phyloP scores from a whole-genome alignment of 108 stramenopile species.

The Fragilariopsis cylindrus region DNA sequence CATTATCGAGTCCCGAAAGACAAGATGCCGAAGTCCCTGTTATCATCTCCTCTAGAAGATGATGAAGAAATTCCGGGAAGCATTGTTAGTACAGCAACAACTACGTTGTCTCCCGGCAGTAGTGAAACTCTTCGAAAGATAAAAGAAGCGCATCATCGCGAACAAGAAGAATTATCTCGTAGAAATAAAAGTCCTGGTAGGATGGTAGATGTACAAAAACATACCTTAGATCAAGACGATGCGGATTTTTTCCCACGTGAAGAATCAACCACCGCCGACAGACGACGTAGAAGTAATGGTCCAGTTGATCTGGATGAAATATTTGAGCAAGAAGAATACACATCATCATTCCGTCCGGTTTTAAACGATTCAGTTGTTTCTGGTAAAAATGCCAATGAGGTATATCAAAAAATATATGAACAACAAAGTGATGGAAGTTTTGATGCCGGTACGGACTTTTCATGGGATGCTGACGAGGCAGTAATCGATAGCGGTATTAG shows the following conservation, averaged over 20 bases:
- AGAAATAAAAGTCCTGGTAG: neutral
- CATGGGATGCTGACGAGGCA: conserved; percentile 34
- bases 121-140: no score
- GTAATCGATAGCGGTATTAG: neutral
- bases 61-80: neutral
- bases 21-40: neutral
- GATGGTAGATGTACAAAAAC: conserved; percentile 45
- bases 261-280: conserved; percentile 1
- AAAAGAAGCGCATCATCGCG: neutral
- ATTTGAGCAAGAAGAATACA: conserved; percentile 25
- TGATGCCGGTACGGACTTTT: conserved; percentile 28
- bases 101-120: no score
- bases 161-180: conserved; percentile 7
- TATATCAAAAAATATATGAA: conserved; percentile 13
- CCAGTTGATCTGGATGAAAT: conserved; percentile 55
- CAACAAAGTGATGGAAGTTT: conserved; percentile 24
- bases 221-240: conserved; percentile 45
- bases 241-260: conserved; percentile 30
- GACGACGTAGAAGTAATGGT: conserved; percentile 15
- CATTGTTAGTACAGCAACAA: neutral
- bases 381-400: conserved; percentile 1
- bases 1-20: conserved; percentile 26
- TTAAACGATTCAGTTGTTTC: conserved; percentile 1
- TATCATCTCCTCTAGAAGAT: conserved; percentile 7
- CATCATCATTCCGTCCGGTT: neutral